A percentile compares a stretch with the other conserved stretches of the same genome.
Evolutionary conservation across 108 stramenopile genomes (phyloP).

Genomic region (Schizochytrium sp.): DNA sequence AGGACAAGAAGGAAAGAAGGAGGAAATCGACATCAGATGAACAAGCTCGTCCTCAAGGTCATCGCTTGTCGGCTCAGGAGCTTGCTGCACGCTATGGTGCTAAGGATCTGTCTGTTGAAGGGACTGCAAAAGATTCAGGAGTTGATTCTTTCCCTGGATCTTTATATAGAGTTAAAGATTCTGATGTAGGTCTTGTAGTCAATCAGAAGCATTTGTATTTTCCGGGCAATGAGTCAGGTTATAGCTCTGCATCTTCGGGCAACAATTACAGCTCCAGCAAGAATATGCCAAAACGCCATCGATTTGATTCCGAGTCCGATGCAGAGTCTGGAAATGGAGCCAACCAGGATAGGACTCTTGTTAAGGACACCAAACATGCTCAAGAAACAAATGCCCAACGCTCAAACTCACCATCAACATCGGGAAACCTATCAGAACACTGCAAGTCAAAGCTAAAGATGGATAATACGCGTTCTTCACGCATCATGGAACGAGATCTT

Average conservation of each 20-base stretch:
- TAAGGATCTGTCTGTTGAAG: not conserved
- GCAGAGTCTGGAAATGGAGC: not conserved
- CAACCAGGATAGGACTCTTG: not conserved
- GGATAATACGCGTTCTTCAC: not conserved
- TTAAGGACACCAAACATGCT: not conserved
- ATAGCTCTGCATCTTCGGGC: not conserved
- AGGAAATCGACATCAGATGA: not conserved
- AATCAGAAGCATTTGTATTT: too few species aligned
- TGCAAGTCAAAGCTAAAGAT: not conserved
- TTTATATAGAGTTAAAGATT: not conserved
- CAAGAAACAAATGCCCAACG: not conserved
- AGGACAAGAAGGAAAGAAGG: not conserved
- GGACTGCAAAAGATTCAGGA: not conserved
- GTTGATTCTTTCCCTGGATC: not conserved
- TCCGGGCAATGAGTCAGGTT: too few species aligned
- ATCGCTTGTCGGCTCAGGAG: not conserved
- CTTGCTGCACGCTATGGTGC: conserved; percentile 24
- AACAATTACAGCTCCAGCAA: not conserved
- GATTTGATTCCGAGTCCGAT: conserved; percentile 16
- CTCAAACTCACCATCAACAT: not conserved
- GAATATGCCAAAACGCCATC: not conserved
- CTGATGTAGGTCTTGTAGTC: too few species aligned
- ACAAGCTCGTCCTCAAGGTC: not conserved
- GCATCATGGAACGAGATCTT: not conserved
- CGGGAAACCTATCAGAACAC: not conserved